Evolutionary conservation across 345 rosid species (phyloP).

Genomic region (Acer yangbiense): DNA sequence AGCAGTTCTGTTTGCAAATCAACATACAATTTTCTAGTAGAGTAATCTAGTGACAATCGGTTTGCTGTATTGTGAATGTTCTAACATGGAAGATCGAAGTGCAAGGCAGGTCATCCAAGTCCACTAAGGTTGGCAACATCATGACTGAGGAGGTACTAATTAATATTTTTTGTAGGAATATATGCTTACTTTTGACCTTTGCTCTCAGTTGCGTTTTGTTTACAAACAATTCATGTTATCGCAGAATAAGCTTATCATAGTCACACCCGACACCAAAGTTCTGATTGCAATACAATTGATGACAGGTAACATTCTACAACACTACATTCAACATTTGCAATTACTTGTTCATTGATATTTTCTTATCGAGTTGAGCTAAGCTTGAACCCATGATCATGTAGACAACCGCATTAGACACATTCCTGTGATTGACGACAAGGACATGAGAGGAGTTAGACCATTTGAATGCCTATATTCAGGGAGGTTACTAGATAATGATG

Average conservation of each 20-base stretch:
- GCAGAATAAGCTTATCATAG: constrained; percentile 90
- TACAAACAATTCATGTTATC: not conserved
- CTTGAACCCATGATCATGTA: constrained; percentile 31
- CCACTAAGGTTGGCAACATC: constrained; percentile 96
- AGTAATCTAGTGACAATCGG: too few relatives aligned
- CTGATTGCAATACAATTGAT: constrained; percentile 94
- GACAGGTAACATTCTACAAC: constrained; percentile 59
- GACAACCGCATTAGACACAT: constrained; percentile 97
- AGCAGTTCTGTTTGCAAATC: not conserved
- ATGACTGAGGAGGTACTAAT: constrained; percentile 94
- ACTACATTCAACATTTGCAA: not conserved
- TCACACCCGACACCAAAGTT: constrained; percentile 91
- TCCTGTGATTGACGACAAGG: constrained; percentile 71
- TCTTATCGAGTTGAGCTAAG: not conserved
- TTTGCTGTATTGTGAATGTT: too few relatives aligned
- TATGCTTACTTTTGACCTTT: too few relatives aligned
- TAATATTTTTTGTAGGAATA: not conserved
- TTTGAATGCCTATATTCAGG: constrained; percentile 84
- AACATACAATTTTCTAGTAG: too few relatives aligned
- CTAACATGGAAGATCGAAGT: constrained; percentile 73
- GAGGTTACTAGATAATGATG: constrained; percentile 73
- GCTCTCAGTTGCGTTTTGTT: too few relatives aligned
- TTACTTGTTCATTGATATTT: not conserved
- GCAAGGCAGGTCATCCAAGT: constrained; percentile 97
- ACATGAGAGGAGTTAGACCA: constrained; percentile 94